Percentiles rank a stretch among this genome's conserved stretches.
Evolutionary conservation across 192 early-diverging fungal genomes (phyloP).

Genomic region (Geranomyces michiganensis): DNA sequence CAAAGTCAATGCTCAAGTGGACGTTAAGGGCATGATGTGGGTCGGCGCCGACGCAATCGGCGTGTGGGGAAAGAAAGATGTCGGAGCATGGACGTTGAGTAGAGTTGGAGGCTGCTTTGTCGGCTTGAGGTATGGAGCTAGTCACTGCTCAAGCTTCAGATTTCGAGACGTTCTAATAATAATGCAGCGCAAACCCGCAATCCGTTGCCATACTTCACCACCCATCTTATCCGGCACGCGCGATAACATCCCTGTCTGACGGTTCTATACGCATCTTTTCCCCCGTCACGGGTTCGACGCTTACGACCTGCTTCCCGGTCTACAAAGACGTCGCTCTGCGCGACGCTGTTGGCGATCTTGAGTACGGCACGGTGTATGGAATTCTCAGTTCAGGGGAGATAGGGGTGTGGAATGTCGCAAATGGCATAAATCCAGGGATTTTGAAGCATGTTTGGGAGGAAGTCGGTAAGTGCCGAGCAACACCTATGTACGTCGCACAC

Average conservation of each 20-base stretch:
- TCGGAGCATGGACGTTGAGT: slow-evolving; percentile 13
- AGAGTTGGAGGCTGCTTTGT: slow-evolving; percentile 15
- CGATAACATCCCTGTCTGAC: slow-evolving; percentile 40
- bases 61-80: slow-evolving; percentile 17
- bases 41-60: slow-evolving; percentile 11
- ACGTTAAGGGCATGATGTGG: slow-evolving; percentile 15
- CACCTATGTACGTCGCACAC: too few species aligned
- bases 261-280: slow-evolving; percentile 45
- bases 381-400: slow-evolving; percentile 43
- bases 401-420: slow-evolving; percentile 39
- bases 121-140: neutral
- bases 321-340: slow-evolving; percentile 34
- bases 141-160: slow-evolving; percentile 18
- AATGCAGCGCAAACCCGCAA: slow-evolving; percentile 1
- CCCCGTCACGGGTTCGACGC: slow-evolving; percentile 46
- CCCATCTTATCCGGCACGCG: slow-evolving; percentile 30
- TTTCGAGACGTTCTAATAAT: neutral
- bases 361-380: slow-evolving; percentile 36
- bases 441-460: slow-evolving; percentile 47
- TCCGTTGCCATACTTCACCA: slow-evolving; percentile 15
- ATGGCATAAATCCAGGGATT: slow-evolving; percentile 41
- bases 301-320: slow-evolving; percentile 50
- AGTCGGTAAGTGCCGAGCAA: slow-evolving; percentile 12
- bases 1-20: slow-evolving; percentile 8
- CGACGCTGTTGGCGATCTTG: slow-evolving; percentile 44